These are phyloP conservation scores for Fusarium goolgardi DNA, from an alignment of 2,329 filamentous ascomycete genomes.

Conservation along the genomic window DNA sequence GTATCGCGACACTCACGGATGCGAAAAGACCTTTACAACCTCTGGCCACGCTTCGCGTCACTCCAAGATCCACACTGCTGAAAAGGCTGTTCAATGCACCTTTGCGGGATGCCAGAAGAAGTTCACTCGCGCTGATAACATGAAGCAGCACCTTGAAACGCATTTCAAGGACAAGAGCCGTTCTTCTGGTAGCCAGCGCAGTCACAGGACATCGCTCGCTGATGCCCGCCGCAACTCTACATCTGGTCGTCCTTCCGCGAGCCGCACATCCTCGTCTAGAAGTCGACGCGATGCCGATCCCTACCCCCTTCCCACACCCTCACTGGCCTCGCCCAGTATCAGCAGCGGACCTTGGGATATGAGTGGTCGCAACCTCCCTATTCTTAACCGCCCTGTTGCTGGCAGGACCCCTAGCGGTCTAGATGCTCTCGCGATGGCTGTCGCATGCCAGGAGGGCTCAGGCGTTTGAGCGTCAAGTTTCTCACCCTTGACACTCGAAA, in stretches of 20 bases:
- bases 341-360: constrained; percentile 59
- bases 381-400: constrained; percentile 58
- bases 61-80: constrained; percentile 84
- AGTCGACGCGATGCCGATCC: constrained; percentile 57
- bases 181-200: constrained; percentile 53
- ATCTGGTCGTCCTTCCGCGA: constrained; percentile 47
- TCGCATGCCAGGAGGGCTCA: constrained; percentile 63
- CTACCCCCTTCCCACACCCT: constrained; percentile 52
- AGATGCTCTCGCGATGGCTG: constrained; percentile 65
- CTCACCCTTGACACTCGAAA: constrained; percentile 9
- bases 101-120: constrained; percentile 80
- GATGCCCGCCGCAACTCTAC: constrained; percentile 51
- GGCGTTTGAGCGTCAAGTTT: constrained; percentile 29
- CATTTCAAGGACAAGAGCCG: constrained; percentile 74
- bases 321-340: constrained; percentile 53
- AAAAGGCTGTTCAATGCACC: constrained; percentile 78
- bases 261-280: constrained; percentile 47
- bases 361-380: constrained; percentile 58
- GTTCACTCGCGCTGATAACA: constrained; percentile 86
- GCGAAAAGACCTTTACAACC: constrained; percentile 84
- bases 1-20: constrained; percentile 76
- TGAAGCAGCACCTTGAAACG: constrained; percentile 86
- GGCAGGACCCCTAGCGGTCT: constrained; percentile 62
- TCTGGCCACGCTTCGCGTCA: constrained; percentile 87
- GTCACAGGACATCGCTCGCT: constrained; percentile 50